These are phyloP conservation scores for Verticillium zaregamsianum DNA, from an alignment of 2,329 filamentous ascomycete species.

Conservation along the genomic window DNA sequence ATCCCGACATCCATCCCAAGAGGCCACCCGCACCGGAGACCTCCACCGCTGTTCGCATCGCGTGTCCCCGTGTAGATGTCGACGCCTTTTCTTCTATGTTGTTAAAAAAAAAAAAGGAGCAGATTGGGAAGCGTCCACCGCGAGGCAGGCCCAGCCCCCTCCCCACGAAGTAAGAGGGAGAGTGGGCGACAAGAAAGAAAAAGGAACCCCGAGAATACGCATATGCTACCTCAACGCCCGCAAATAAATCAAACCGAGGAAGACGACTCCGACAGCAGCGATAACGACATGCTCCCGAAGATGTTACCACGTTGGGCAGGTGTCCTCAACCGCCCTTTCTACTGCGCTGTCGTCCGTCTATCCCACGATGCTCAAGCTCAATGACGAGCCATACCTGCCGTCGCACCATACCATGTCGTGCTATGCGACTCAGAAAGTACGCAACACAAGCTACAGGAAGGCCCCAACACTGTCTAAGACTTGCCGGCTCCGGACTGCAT, in stretches of 20 bases:
- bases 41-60: not conserved
- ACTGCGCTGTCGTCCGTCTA: not conserved
- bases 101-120: not conserved
- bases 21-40: not conserved
- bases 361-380: not conserved
- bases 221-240: not conserved
- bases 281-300: not conserved
- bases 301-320: not conserved
- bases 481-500: conserved; percentile 24
- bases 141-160: not conserved
- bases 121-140: not conserved
- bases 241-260: not conserved
- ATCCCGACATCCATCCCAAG: not conserved
- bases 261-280: not conserved
- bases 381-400: not conserved
- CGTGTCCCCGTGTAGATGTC: not conserved
- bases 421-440: not conserved
- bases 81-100: not conserved
- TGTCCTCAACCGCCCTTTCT: not conserved
- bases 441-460: not conserved
- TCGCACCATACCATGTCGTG: not conserved
- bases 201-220: not conserved
- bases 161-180: not conserved
- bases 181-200: not conserved
- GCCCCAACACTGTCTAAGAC: not conserved